Evolutionary conservation across 2,329 filamentous ascomycete genomes (phyloP).

Genomic region (Drechslerella stenobrocha): DNA sequence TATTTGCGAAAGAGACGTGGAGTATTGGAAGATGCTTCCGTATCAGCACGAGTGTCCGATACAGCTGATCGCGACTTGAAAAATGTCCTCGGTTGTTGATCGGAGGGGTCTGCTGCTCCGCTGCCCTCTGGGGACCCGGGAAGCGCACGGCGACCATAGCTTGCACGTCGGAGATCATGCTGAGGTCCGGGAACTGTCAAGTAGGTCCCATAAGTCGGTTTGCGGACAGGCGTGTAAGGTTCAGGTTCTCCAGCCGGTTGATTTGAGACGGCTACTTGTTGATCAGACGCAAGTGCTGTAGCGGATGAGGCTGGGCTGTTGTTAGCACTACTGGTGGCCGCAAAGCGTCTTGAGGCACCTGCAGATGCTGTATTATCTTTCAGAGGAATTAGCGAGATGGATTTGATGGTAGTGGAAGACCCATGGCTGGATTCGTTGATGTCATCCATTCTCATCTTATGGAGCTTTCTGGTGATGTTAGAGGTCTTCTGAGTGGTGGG

Average conservation of each 20-base stretch:
- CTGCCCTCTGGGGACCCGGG: too few relatives aligned
- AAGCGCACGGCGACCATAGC: constrained; percentile 5
- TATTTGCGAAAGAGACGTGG: neutral
- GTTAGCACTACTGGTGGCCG: neutral
- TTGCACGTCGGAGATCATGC: constrained; percentile 30
- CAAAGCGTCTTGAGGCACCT: constrained; percentile 4
- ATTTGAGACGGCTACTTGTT: neutral
- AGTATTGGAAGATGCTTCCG: neutral
- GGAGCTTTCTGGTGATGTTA: too few relatives aligned
- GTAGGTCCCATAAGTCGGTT: constrained; percentile 14
- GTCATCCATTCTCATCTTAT: too few relatives aligned
- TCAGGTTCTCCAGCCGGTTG: neutral
- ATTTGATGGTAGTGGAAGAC: too few relatives aligned
- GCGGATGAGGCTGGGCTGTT: neutral
- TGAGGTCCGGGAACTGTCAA: constrained; percentile 20
- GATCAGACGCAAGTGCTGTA: neutral
- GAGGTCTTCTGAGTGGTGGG: too few relatives aligned
- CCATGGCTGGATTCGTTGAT: too few relatives aligned
- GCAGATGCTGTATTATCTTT: too few relatives aligned
- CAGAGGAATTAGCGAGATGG: too few relatives aligned
- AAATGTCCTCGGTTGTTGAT: neutral
- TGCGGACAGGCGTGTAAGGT: constrained; percentile 4
- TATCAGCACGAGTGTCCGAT: too few relatives aligned
- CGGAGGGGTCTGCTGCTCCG: neutral
- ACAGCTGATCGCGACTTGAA: too few relatives aligned